Evolutionary conservation across 768 basidiomycete species (phyloP), one percentile per base, ranked within the genome.

Genomic region (Sistotremastrum niveocremeum): DNA sequence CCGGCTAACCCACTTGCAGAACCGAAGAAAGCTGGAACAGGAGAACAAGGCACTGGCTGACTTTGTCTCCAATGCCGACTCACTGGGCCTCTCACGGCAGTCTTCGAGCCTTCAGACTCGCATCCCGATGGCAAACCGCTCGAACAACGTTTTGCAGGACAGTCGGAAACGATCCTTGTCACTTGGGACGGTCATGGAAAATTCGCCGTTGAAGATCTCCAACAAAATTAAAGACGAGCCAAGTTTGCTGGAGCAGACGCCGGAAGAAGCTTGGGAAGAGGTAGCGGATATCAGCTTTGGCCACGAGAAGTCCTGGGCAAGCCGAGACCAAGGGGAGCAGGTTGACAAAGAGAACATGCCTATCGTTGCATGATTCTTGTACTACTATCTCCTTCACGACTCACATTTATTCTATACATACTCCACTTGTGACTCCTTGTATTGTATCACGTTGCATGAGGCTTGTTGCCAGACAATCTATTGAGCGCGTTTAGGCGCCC

Each of bases 41-140:
- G 85, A 89, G 62, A 73, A 85, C 35, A 68, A 77, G 28, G 86
- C 84, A 6, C 68, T 90, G 37, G 75, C 82, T 3, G 73, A 84
- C 5, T 90, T 90, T 54, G 87, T 90, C 39, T 70, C 68, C 59
- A 85, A 83, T 59, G 86, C 89, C 55, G 87, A 90, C 61, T 70
- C 84, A 7, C 61, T 84, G 30, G 81, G 81, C 0, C 56, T 82
- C 33, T 62, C 62, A 6, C 47, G 60, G 11, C 55, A 69, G 2
- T 55, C 65, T 6, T 46, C 56, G 11, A 49, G 54, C 4, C 60
- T 70, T 12, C 75, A 71, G 49, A 59, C 68, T n/a, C 63, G 63
- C 29, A 68, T 64, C 4, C 68, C 71, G 3, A 71, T 70, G 64
- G 66, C 70, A 3, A 69, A 73, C 50, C 68, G 72, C 5, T 71